These are phyloP conservation scores for Penicillium thymicola DNA, from an alignment of 2,329 filamentous ascomycete genomes.

Conservation along the genomic window DNA sequence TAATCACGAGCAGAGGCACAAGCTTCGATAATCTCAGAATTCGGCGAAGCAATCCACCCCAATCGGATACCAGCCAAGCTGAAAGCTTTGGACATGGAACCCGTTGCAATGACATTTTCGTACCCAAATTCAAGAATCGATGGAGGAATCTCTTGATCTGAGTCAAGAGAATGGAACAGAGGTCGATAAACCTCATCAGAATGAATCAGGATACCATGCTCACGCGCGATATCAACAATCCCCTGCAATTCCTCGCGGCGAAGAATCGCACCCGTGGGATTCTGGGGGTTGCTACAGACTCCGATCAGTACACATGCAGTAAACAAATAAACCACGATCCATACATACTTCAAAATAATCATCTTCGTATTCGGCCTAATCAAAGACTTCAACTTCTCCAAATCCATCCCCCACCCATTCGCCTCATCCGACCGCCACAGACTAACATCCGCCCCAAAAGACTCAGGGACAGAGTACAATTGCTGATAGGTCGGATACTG, in stretches of 20 bases:
- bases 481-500: constrained; percentile 87
- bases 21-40: constrained; percentile 56
- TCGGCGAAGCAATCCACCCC: constrained; percentile 71
- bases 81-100: constrained; percentile 81
- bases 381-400: constrained; percentile 63
- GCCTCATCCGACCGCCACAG: constrained; percentile 67
- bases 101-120: constrained; percentile 63
- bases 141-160: constrained; percentile 53
- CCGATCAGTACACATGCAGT: neutral
- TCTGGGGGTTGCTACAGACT: constrained; percentile 63
- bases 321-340: neutral
- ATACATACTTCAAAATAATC: constrained; percentile 56
- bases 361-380: constrained; percentile 53
- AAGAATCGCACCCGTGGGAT: constrained; percentile 72
- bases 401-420: constrained; percentile 63
- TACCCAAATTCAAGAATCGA: constrained; percentile 69
- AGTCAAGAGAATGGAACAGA: constrained; percentile 63
- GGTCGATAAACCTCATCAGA: constrained; percentile 80
- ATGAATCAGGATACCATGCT: constrained; percentile 63
- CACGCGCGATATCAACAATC: constrained; percentile 61
- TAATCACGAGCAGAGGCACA: constrained; percentile 67
- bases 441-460: constrained; percentile 71
- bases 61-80: constrained; percentile 71
- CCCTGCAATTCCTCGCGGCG: constrained; percentile 56
- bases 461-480: constrained; percentile 70